phyloP scores from a whole-genome alignment of 768 basidiomycete species.

The Xerocomus spinulosus region DNA sequence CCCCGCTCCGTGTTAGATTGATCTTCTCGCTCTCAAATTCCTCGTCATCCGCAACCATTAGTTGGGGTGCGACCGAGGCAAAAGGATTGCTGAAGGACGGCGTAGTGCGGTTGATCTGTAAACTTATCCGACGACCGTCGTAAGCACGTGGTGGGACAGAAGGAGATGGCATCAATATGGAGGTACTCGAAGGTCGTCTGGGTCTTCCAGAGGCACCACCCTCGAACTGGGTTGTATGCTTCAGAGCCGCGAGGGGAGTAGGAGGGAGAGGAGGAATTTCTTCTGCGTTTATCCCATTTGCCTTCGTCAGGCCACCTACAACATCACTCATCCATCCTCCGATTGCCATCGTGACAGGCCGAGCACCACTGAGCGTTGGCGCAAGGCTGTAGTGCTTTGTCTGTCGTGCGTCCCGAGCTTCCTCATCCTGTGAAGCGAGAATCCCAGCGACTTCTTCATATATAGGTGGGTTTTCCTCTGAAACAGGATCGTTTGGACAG shows the following conservation, averaged over 20 bases:
- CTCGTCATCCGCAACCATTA: conserved; percentile 34
- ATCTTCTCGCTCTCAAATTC: conserved; percentile 45
- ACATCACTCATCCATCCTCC: conserved; percentile 87
- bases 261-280: conserved; percentile 20
- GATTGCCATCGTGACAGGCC: conserved; percentile 48
- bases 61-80: neutral
- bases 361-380: conserved; percentile 33
- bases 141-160: conserved; percentile 29
- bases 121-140: conserved; percentile 37
- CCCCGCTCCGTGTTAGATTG: conserved; percentile 37
- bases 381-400: conserved; percentile 41
- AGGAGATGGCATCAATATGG: conserved; percentile 35
- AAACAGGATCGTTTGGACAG: conserved; percentile 37
- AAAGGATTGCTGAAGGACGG: conserved; percentile 35
- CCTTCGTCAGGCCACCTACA: conserved; percentile 57
- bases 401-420: conserved; percentile 25
- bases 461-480: conserved; percentile 24
- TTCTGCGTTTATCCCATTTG: neutral
- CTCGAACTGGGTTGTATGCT: conserved; percentile 18
- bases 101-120: conserved; percentile 63
- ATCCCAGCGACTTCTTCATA: conserved; percentile 43
- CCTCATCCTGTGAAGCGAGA: conserved; percentile 43
- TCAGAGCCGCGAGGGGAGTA: conserved; percentile 15
- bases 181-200: conserved; percentile 30
- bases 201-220: conserved; percentile 18